Conservation (phyloP, 129 eudicot species). For the Pulicaria dysenterica region DNA sequence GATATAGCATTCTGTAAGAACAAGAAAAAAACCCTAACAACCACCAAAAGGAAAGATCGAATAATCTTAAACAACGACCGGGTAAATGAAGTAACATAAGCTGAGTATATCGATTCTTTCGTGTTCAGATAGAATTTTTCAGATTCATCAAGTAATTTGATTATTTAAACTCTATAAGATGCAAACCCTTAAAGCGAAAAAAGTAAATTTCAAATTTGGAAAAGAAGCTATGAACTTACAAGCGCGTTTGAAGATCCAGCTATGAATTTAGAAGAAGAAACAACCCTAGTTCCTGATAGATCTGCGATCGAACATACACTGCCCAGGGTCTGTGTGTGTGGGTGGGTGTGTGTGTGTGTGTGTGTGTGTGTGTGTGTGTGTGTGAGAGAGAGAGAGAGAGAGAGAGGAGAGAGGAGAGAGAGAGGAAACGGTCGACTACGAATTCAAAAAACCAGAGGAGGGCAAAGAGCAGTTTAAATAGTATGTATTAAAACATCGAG, state of each 20-base stretch:
- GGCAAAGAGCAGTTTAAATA: constrained; percentile 19
- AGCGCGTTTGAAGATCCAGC: not conserved
- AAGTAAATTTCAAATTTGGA: not conserved
- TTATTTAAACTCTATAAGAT: constrained; percentile 9
- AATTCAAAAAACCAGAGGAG: constrained; percentile 34
- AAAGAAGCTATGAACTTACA: constrained; percentile 23
- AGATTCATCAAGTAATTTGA: constrained; percentile 26
- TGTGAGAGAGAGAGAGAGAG: not conserved
- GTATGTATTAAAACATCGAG: not conserved
- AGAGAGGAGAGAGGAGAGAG: constrained; percentile 23
- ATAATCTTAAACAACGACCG: not conserved
- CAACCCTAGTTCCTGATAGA: constrained; percentile 15
- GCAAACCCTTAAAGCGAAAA: not conserved
- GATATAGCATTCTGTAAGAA: not conserved
- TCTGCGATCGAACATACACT: constrained; percentile 30
- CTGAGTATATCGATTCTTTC: not conserved
- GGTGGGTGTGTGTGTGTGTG: not conserved
- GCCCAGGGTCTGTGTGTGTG: not conserved
- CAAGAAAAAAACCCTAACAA: constrained; percentile 21
- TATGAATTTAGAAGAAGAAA: constrained; percentile 8
- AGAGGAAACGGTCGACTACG: constrained; percentile 41
- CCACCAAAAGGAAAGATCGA: not conserved
- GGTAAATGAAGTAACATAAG: not conserved
- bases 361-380: not conserved
- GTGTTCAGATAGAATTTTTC: not conserved